Conservation (phyloP, 345 rosid genomes). For the Sonneratia caseolaris region DNA sequence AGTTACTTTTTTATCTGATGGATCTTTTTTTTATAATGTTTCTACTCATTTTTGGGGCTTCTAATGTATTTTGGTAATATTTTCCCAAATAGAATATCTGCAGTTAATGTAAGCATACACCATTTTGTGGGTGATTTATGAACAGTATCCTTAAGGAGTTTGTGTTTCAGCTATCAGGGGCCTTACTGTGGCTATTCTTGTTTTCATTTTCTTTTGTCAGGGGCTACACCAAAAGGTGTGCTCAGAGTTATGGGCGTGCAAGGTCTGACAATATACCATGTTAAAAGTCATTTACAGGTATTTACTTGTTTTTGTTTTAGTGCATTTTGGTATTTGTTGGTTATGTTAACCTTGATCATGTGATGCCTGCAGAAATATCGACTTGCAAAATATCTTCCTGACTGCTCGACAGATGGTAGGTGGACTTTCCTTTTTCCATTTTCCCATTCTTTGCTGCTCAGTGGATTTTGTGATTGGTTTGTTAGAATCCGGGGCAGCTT, state of each 20-base stretch:
- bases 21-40: background rate
- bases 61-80: background rate
- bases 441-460: background rate
- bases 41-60: background rate
- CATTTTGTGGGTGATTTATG: background rate
- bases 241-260: constrained; percentile 98
- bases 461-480: background rate
- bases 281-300: constrained; percentile 98
- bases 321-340: background rate
- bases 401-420: constrained; percentile 88
- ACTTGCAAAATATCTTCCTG: constrained; percentile 94
- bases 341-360: constrained; percentile 10
- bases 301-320: constrained; percentile 6
- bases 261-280: constrained; percentile 95
- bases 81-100: background rate
- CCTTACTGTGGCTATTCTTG: background rate
- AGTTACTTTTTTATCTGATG: constrained; percentile 23
- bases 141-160: background rate
- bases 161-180: background rate
- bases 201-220: constrained; percentile 23
- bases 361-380: constrained; percentile 75
- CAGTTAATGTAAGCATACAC: background rate
- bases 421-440: background rate
- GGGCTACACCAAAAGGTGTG: constrained; percentile 98
- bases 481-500: background rate